Base-by-base conservation (phyloP, 345 rosid genomes). In the Populus simonii region DNA sequence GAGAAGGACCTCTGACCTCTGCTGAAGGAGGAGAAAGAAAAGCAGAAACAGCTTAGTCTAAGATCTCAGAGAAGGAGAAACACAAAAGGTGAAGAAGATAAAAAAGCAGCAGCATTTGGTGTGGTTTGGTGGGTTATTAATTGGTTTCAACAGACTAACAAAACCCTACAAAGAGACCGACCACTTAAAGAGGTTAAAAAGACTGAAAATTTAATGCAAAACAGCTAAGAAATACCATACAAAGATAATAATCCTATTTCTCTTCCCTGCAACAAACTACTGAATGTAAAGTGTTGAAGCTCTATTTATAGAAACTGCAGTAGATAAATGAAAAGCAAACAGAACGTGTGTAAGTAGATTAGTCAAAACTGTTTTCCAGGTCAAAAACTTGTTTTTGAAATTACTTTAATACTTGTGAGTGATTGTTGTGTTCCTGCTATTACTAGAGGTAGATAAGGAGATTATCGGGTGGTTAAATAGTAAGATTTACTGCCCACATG, bases 1-100 rank as follows among this genome's bases (percentile, higher is more conserved):
- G 78, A 69, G 27, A 45, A n/a, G 51, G 41, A 76, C 68, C 78
- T 74, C 27, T 59, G 25, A 9, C 27, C 65, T 23, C 65, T 39
- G 68, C 25, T 25, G 59, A 59, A 22, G 29, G 71, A 66, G 36
- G 68, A 25, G 45, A 71, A 69, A 45, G 63, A 35, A 43, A 45
- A 11, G 67, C 31, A 57, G 67, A 73, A 16, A 73, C 17, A 53
- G 18, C 27, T 53, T 53, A 7, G 29, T 25, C 6, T n/a, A 1
- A 72, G 43, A 51, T 53, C 43, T 59, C 65, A 23, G 11, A 53
- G 22, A 36, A 3, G 38, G 66, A 72, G 66, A 55, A 6, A 45
- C 27, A 18, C 47, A 13, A 22, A 16, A 36, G 23, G 25, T 13
- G 18, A 12, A 53, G 5, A 72, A 36, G 66, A 72, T 12, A 5